Conservation (phyloP, 352 stramenopile species). For the Phytophthora litchii region DNA sequence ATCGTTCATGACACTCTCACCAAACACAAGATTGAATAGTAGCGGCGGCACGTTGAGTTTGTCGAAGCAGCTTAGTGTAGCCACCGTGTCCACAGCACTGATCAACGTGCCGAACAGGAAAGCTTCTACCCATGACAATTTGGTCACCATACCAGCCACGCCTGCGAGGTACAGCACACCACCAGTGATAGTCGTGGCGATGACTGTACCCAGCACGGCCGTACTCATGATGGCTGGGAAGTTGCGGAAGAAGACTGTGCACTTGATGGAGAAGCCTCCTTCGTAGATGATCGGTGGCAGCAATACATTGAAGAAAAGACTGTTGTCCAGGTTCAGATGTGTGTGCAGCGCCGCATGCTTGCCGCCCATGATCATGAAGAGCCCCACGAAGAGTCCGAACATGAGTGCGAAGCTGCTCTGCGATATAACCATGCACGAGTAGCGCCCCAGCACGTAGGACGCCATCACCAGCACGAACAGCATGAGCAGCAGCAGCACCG, state of each 20-base stretch:
- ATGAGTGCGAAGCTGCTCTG: slow-evolving; percentile 87
- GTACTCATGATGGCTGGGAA: slow-evolving; percentile 89
- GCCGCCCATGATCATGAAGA: slow-evolving; percentile 72
- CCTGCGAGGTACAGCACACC: slow-evolving; percentile 73
- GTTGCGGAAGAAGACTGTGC: slow-evolving; percentile 85
- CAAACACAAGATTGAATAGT: slow-evolving; percentile 96
- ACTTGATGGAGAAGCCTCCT: slow-evolving; percentile 86
- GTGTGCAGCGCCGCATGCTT: slow-evolving; percentile 70
- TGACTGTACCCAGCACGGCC: slow-evolving; percentile 77
- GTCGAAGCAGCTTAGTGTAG: slow-evolving; percentile 93
- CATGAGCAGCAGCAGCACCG: slow-evolving; percentile 82
- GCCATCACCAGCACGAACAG: slow-evolving; percentile 89
- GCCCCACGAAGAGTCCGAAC: slow-evolving; percentile 74
- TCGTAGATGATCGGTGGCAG: slow-evolving; percentile 90
- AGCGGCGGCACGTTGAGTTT: slow-evolving; percentile 85
- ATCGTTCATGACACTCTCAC: slow-evolving; percentile 95
- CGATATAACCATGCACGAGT: slow-evolving; percentile 86
- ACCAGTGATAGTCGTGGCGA: slow-evolving; percentile 79
- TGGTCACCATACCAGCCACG: slow-evolving; percentile 62
- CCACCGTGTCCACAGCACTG: slow-evolving; percentile 93
- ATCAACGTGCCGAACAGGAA: slow-evolving; percentile 94
- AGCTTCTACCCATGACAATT: slow-evolving; percentile 89
- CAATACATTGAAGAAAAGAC: slow-evolving; percentile 88
- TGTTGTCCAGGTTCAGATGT: slow-evolving; percentile 88
- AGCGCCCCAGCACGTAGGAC: slow-evolving; percentile 86